Evolutionary conservation across 495 filamentous ascomycete genomes (phyloP).

Genomic region (Melanomma pulvis-pyrius): DNA sequence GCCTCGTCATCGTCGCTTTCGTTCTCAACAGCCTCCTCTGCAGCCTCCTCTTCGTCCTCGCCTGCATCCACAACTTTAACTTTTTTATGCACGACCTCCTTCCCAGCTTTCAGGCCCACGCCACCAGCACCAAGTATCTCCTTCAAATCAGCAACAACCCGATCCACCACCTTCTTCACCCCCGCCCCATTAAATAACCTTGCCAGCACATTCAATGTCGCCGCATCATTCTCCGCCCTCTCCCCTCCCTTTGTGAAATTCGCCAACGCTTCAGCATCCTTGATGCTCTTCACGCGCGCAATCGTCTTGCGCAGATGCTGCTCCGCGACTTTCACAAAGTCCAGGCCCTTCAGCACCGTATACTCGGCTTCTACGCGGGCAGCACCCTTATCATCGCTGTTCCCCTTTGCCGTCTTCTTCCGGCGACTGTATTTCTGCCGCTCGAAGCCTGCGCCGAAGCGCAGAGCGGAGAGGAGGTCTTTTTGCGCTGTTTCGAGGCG

Average conservation of each 20-base stretch:
- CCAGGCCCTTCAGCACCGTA: slow-evolving; percentile 76
- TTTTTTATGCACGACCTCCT: slow-evolving; percentile 2
- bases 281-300: slow-evolving; percentile 70
- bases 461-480: slow-evolving; percentile 68
- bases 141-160: slow-evolving; percentile 65
- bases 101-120: slow-evolving; percentile 39
- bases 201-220: slow-evolving; percentile 73
- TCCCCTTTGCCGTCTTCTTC: slow-evolving; percentile 64
- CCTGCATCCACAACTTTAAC: neutral
- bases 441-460: slow-evolving; percentile 83
- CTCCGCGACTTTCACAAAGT: slow-evolving; percentile 65
- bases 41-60: slow-evolving; percentile 7
- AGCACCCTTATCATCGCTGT: slow-evolving; percentile 46
- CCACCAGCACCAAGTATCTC: slow-evolving; percentile 62
- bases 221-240: slow-evolving; percentile 52
- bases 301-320: slow-evolving; percentile 75
- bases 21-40: neutral
- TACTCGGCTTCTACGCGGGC: slow-evolving; percentile 72
- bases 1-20: slow-evolving; percentile 43
- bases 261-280: slow-evolving; percentile 54
- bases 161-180: slow-evolving; percentile 68
- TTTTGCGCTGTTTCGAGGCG: slow-evolving; percentile 62
- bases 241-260: slow-evolving; percentile 40
- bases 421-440: slow-evolving; percentile 82
- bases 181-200: slow-evolving; percentile 75